phyloP scores from a whole-genome alignment of 192 early-diverging fungal species.

The Coemansia brasiliensis region DNA sequence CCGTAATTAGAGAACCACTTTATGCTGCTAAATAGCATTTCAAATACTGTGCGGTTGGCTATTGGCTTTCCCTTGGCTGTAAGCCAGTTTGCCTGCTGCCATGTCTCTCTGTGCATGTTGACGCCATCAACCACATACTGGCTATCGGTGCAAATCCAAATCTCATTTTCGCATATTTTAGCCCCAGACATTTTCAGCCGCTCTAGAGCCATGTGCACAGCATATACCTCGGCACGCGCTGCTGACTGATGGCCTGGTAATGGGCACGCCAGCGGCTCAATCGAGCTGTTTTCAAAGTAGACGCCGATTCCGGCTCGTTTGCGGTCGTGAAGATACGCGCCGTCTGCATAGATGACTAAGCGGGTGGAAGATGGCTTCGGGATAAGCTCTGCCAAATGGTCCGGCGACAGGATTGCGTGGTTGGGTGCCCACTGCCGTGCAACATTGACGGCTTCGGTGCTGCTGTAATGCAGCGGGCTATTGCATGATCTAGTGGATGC shows the following conservation, averaged over 20 bases:
- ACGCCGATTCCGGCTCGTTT: constrained; percentile 39
- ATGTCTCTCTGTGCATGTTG: constrained; percentile 42
- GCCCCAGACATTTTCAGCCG: not conserved
- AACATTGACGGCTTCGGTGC: constrained; percentile 2
- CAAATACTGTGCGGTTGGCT: constrained; percentile 44
- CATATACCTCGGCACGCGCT: constrained; percentile 41
- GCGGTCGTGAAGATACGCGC: constrained; percentile 33
- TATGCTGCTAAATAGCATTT: constrained; percentile 13
- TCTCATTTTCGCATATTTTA: constrained; percentile 4
- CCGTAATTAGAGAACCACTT: constrained; percentile 12
- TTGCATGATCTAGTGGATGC: not conserved
- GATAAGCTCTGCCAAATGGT: constrained; percentile 45
- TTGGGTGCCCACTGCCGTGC: constrained; percentile 33
- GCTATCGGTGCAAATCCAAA: constrained; percentile 53
- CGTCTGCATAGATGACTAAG: constrained; percentile 34
- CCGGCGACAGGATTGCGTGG: constrained; percentile 32
- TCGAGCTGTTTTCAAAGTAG: constrained; percentile 22
- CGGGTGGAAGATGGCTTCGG: constrained; percentile 17
- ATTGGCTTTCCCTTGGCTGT: constrained; percentile 40
- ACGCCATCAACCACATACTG: constrained; percentile 44
- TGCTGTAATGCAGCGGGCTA: not conserved
- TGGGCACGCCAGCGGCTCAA: constrained; percentile 28
- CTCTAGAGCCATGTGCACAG: constrained; percentile 24
- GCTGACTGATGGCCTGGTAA: constrained; percentile 33
- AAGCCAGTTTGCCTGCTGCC: constrained; percentile 32